A percentile compares a stretch with the other conserved stretches of the same genome.
These are phyloP conservation scores for Podospora bellae-mahoneyi DNA, from an alignment of 495 filamentous ascomycete species.

Conservation along the genomic window DNA sequence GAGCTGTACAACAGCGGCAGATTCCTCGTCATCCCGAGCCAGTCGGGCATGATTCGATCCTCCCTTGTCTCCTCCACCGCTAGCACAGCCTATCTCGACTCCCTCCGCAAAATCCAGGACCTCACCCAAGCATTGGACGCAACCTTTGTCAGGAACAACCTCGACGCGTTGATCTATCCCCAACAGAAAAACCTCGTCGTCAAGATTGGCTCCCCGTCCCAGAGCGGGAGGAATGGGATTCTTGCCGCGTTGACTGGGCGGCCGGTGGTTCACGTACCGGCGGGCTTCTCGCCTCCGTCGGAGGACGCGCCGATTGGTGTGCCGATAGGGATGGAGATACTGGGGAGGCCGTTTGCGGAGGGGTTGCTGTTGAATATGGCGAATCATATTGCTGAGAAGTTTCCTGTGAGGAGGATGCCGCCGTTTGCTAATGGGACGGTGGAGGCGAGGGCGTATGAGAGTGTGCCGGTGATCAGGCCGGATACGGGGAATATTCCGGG, in stretches of 20 bases:
- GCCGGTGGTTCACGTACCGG: slow-evolving; percentile 61
- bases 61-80: slow-evolving; percentile 46
- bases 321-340: slow-evolving; percentile 63
- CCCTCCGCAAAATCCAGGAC: slow-evolving; percentile 42
- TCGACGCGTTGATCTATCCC: slow-evolving; percentile 63
- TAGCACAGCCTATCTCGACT: slow-evolving; percentile 43
- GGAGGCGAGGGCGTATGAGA: slow-evolving; percentile 32
- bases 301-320: slow-evolving; percentile 51
- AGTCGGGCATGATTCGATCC: slow-evolving; percentile 51
- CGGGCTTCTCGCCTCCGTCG: slow-evolving; percentile 41
- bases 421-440: slow-evolving; percentile 36
- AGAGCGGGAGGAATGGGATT: slow-evolving; percentile 61
- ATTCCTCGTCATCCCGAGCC: slow-evolving; percentile 55
- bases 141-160: slow-evolving; percentile 45
- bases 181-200: slow-evolving; percentile 64
- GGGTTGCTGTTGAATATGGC: slow-evolving; percentile 50
- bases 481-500: slow-evolving; percentile 38
- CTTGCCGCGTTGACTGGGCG: slow-evolving; percentile 60
- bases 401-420: slow-evolving; percentile 46
- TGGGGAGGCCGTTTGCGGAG: slow-evolving; percentile 55
- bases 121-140: slow-evolving; percentile 45
- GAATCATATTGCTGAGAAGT: slow-evolving; percentile 40
- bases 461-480: slow-evolving; percentile 44
- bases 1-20: slow-evolving; percentile 44
- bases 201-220: slow-evolving; percentile 50